Conservation (phyloP, 352 stramenopile genomes). For the Phytophthora sp. region DNA sequence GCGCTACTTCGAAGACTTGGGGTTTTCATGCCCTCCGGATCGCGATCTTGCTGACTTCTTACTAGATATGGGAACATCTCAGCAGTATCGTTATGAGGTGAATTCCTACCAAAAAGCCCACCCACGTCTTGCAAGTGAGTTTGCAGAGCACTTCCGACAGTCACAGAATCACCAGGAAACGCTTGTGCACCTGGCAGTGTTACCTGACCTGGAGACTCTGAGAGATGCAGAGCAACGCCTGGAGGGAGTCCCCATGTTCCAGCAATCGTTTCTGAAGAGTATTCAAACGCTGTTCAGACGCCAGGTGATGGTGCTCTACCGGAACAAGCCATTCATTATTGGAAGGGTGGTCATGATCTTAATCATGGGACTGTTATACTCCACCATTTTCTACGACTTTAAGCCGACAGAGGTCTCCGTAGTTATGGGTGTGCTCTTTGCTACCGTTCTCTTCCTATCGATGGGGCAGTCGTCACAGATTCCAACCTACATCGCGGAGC, state of each 20-base stretch:
- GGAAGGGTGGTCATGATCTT: conserved; percentile 19
- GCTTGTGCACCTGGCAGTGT: not conserved
- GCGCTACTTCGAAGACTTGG: conserved; percentile 38
- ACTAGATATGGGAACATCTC: conserved; percentile 38
- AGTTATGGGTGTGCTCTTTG: conserved; percentile 75
- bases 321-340: conserved; percentile 25
- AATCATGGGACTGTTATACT: conserved; percentile 28
- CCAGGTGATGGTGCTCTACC: conserved; percentile 47
- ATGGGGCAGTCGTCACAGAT: conserved; percentile 66
- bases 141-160: conserved; percentile 33
- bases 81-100: conserved; percentile 29
- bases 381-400: conserved; percentile 34
- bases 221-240: conserved; percentile 13
- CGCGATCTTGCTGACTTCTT: conserved; percentile 43
- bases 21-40: conserved; percentile 41
- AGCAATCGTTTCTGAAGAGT: conserved; percentile 23
- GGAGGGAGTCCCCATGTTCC: not conserved
- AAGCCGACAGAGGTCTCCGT: conserved; percentile 26
- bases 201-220: conserved; percentile 5
- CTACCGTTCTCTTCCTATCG: conserved; percentile 73
- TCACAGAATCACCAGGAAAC: conserved; percentile 14
- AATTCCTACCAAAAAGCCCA: conserved; percentile 9
- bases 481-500: conserved; percentile 64
- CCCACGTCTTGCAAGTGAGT: conserved; percentile 33
- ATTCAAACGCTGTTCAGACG: conserved; percentile 32